Evolutionary conservation across 2,329 filamentous ascomycete genomes (phyloP).

Genomic region (Verticillium isaacii): DNA sequence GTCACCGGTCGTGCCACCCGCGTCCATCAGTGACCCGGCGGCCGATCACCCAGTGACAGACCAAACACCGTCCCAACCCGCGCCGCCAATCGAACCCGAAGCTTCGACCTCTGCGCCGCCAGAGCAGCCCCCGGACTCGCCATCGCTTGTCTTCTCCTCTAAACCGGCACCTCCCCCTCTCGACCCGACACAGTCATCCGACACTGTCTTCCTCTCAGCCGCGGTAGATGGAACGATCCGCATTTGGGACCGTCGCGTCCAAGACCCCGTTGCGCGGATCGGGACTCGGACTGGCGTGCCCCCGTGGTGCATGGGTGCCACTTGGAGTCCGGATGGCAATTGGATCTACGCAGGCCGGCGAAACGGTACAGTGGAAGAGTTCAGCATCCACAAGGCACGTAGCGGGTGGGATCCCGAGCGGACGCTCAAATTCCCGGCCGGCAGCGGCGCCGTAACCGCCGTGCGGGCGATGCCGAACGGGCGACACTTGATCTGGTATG

Average conservation of each 20-base stretch:
- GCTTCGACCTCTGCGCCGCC: slow-evolving; percentile 7
- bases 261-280: slow-evolving; percentile 74
- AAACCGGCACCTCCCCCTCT: slow-evolving; percentile 33
- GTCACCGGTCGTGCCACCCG: slow-evolving; percentile 3
- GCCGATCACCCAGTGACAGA: not conserved
- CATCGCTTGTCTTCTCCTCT: slow-evolving; percentile 32
- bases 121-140: slow-evolving; percentile 21
- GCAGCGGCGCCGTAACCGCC: slow-evolving; percentile 84
- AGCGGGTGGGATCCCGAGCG: slow-evolving; percentile 69
- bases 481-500: slow-evolving; percentile 75
- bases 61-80: not conserved
- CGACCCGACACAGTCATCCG: slow-evolving; percentile 57
- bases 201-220: slow-evolving; percentile 82
- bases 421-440: slow-evolving; percentile 80
- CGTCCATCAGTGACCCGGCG: not conserved
- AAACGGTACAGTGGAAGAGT: slow-evolving; percentile 94
- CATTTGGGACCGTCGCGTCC: slow-evolving; percentile 86
- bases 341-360: slow-evolving; percentile 88
- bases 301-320: slow-evolving; percentile 96
- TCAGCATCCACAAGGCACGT: slow-evolving; percentile 70
- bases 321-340: slow-evolving; percentile 95
- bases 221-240: slow-evolving; percentile 82
- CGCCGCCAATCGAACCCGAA: not conserved
- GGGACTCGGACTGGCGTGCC: slow-evolving; percentile 69
- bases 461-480: slow-evolving; percentile 90